These are phyloP conservation scores for Trichoderma sp. DNA, from an alignment of 2,329 filamentous ascomycete species.

Conservation along the genomic window DNA sequence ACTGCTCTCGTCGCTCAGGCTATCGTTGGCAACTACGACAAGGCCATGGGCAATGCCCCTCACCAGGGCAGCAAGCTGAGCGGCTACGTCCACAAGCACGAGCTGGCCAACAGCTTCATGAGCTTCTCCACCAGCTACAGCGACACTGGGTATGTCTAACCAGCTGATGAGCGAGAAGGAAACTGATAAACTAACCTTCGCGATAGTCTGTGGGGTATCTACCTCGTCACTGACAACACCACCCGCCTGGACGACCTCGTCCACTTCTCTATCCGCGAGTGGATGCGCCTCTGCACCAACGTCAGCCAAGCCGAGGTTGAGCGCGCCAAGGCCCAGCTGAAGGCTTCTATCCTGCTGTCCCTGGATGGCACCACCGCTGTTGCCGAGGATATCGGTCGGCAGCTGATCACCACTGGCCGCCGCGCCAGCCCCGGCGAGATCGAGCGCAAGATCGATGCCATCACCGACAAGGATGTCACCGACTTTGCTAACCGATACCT, in stretches of 20 bases:
- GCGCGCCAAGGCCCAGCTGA: slow-evolving; percentile 98
- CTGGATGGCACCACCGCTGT: slow-evolving; percentile 97
- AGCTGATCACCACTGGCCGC: slow-evolving; percentile 95
- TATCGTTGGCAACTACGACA: slow-evolving; percentile 99
- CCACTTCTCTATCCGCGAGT: slow-evolving; percentile 97
- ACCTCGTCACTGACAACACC: slow-evolving; percentile 88
- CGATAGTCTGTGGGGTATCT: slow-evolving; percentile 97
- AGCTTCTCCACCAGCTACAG: slow-evolving; percentile 99
- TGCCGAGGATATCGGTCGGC: slow-evolving; percentile 96
- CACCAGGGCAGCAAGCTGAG: slow-evolving; percentile 99
- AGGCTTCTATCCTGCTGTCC: slow-evolving; percentile 94
- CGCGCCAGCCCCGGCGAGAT: slow-evolving; percentile 90
- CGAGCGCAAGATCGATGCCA: slow-evolving; percentile 81
- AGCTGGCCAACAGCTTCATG: slow-evolving; percentile 99
- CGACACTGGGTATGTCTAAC: slow-evolving; percentile 79
- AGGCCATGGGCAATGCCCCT: slow-evolving; percentile 94
- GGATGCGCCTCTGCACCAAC: slow-evolving; percentile 88
- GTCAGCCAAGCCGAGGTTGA: slow-evolving; percentile 90
- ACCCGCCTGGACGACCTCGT: slow-evolving; percentile 90
- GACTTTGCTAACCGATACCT: slow-evolving; percentile 90
- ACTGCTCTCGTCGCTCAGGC: slow-evolving; percentile 96
- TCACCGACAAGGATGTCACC: slow-evolving; percentile 97
- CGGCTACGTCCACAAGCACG: slow-evolving; percentile 88
- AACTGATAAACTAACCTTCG: slow-evolving; percentile 25
- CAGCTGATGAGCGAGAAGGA: background rate